Base-by-base conservation (phyloP, 106 monocot species). In the Cymbidium sinense region DNA sequence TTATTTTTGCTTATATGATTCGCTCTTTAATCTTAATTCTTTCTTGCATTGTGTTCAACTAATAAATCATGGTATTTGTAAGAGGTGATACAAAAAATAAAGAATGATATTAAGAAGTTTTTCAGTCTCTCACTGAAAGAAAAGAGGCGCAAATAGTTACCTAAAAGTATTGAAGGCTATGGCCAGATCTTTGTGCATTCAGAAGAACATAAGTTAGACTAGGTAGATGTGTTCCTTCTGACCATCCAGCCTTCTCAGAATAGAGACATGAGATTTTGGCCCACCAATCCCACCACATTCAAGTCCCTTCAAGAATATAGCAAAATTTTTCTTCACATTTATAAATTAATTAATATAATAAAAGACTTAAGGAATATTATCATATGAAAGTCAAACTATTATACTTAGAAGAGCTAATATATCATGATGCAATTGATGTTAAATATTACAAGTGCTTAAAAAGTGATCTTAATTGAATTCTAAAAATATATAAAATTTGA, bases 201-300 rank as follows among this genome's bases (percentile, higher is more conserved):
- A 11, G 77, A 77, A 54, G 64, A 77, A 34, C 61, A 61, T 4
- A 77, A 64, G 23, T 23, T 65, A 21, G 77, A 77, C 39, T 77
- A 64, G 77, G 77, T 19, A 23, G 77, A 77, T 20, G n/a, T 77
- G 64, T 39, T 77, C 3, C 8, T 27, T 39, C 61, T 77, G 0
- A 18, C 23, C 10, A 61, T 33, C 52, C n/a, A 4, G n/a, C 77
- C 77, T 23, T 15, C n/a, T n/a, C n/a, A n/a, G n/a, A n/a, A 6
- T 34, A 2, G 20, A 36, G 12, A 77, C 3, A 64, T 43, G 37
- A 77, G 77, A 64, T 77, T 77, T 64, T 77, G 77, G 77, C 77
- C n/a, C n/a, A n/a, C n/a, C n/a, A n/a, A n/a, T n/a, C n/a, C n/a
- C n/a, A n/a, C n/a, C n/a, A n/a, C n/a, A n/a, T n/a, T n/a, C n/a